Evolutionary conservation across 2,329 filamentous ascomycete species (phyloP).

Genomic region (Capronia epimyces): DNA sequence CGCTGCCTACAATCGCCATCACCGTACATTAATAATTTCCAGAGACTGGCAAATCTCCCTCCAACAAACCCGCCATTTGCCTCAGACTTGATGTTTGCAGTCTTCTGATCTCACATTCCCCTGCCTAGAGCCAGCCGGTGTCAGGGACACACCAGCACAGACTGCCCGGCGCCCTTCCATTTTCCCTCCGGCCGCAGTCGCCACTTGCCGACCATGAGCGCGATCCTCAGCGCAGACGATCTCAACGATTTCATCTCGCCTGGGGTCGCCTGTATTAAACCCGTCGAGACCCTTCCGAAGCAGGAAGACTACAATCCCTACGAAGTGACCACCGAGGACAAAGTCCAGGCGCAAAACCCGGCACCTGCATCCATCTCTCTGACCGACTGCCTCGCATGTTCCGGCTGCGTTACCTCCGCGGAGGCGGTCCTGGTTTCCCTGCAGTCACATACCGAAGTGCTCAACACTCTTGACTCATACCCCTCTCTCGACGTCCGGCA

Average conservation of each 20-base stretch:
- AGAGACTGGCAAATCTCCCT: not conserved
- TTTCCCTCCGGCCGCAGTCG: constrained; percentile 8
- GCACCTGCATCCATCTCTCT: constrained; percentile 86
- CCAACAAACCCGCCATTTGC: not conserved
- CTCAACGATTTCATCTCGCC: constrained; percentile 99
- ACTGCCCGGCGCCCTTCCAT: not conserved
- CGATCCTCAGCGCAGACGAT: constrained; percentile 93
- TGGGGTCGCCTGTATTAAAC: constrained; percentile 96
- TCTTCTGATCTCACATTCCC: not conserved
- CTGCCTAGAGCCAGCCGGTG: not conserved
- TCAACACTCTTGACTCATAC: constrained; percentile 68
- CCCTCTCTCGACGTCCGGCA: constrained; percentile 43
- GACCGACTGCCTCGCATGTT: constrained; percentile 95
- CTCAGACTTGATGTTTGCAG: too few relatives aligned
- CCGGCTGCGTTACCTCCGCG: constrained; percentile 93
- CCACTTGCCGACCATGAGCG: constrained; percentile 62
- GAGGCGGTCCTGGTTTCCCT: constrained; percentile 94
- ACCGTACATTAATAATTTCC: not conserved
- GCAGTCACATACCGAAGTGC: constrained; percentile 87
- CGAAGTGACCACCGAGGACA: constrained; percentile 92
- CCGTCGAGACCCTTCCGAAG: constrained; percentile 80
- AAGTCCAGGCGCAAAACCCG: constrained; percentile 53
- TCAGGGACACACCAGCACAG: not conserved
- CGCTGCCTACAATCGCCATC: too few relatives aligned
- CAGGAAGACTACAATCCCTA: constrained; percentile 52